Evolutionary conservation across 768 basidiomycete genomes (phyloP), one percentile per base, ranked within the genome.

Genomic region (Termitomyces eurrhizus): DNA sequence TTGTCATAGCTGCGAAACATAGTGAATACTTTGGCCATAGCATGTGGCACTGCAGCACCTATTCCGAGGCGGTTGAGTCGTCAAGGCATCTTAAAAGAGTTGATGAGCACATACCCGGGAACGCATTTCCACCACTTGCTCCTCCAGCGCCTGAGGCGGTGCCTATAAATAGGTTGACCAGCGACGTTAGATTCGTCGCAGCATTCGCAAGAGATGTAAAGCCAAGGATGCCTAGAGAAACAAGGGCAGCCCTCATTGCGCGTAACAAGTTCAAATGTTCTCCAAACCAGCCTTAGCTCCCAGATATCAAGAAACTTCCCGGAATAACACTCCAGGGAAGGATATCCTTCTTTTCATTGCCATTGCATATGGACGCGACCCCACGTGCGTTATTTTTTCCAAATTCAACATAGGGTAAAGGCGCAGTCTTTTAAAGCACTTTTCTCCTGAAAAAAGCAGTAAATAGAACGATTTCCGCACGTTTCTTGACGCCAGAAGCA

Each of bases 151-250:
- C 77, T 8, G 79, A 77, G 7, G 75, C 76, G 0, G 81, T 83
- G 18, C 80, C 80, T 44, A 82, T 82, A 69, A 83, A 82, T 4
- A 82, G 69, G 58, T 83, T 81, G 0, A 80, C 80, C 9, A 81
- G 68, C n/a, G 77, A 77, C 1, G 79, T 80, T 18, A 80, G 63
- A 29, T 79, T 74, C 7, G 67, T 64, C 11, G 65, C 63, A 57
- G 63, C 64, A 42, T 55, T 49, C 6, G 46, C 46, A 45, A 37
- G 29, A 42, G 37, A 42, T 21, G 24, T 59, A 0, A 50, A 32
- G 0, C 45, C 52, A 29, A 63, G 45, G 21, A 50, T 29, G 12
- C 56, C 46, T 49, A 57, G 52, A 54, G 42, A 37, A 45, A 55
- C 7, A 12, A 45, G 42, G 37, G 54, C 36, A 41, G 29, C 13